Base-by-base conservation (phyloP, 2,329 filamentous ascomycete species). In the Neofusicoccum cordaticola region DNA sequence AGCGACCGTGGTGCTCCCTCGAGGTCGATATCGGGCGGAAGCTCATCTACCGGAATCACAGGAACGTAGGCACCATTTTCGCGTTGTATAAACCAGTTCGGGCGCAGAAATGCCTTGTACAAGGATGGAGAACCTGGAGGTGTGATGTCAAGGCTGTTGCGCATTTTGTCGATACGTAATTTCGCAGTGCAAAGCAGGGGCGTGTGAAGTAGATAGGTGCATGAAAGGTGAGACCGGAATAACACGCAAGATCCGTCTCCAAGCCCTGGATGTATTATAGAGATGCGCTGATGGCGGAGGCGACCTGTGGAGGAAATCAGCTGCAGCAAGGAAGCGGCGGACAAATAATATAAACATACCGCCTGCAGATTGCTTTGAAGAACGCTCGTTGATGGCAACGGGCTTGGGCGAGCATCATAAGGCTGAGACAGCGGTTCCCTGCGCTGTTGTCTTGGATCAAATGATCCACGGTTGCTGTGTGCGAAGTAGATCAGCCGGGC, bases 41-140 rank as follows among this genome's bases (percentile, higher is more conserved):
- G 72, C 68, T 81, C 78, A 62, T 82, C 80, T 5, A 72, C 74
- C 17, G 80, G 77, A 13, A 81, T 70, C 3, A 82, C 70, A 4
- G 80, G 79, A 0, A 81, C 73, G 57, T 77, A 69, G 8, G 68
- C 65, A 12, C 74, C 73, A 39, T 72, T 71, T 34, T 68, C 68
- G 27, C 79, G 78, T 53, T 76, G 69, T 62, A 82, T 74, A 68
- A 77, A 80, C 69, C 74, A 79, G 13, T 71, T 69, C 31, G 75
- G 67, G 4, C 69, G 62, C 17, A 44, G 37, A 22, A 34, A 45
- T 3, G 50, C n/a, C 42, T n/a, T 63, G 41, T 17, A 48, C 11
- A 45, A 15, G 17, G 50, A 41, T 4, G 48, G 27, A 15, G 50
- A 45, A n/a, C 13, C 41, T 6, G 52, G 35, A 8, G 52, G 37